Evolutionary conservation across 331 rosid species (phyloP), one percentile per base, ranked within the genome.

Genomic region (Quercus tomentella): DNA sequence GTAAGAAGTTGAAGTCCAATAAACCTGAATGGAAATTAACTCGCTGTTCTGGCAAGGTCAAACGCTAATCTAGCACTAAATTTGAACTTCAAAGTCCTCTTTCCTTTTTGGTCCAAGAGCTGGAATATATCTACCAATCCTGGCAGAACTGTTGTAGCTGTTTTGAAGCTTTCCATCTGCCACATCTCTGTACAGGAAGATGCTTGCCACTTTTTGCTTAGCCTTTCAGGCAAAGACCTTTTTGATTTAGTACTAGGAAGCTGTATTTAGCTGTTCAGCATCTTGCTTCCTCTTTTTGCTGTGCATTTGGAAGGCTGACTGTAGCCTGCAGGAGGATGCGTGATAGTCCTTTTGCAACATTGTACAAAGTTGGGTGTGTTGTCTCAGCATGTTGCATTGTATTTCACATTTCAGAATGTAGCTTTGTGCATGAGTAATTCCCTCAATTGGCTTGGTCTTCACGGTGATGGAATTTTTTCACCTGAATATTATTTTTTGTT

Each of bases 1-100:
- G 81, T 43, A 89, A 88, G 82, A 80, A 79, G 28, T 28, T 66
- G 1, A 88, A 87, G 81, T 79, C 90, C 70, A 81, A 35, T 49
- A 87, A 84, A 76, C 30, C 86, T 4, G 21, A 71, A 4, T 37
- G 60, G 74, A 87, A 90, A 73, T 67, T 72, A 70, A 52, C 70
- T 58, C 41, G 56, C 35, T 80, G 85, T 76, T 20, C 78, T 11
- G 75, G 25, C 3, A 88, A 88, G 85, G 80, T 22, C 31, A 87
- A 82, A n/a, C 71, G 30, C 77, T 87, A 78, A 33, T 33, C 15
- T 67, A 33, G 37, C 4, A n/a, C 72, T 3, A 20, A 67, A 67
- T 33, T 15, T 67, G 25, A 20, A 33, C 26, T 33, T 67, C 6
- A 12, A 67, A 28, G 26, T 33, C 26, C 51, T 10, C 35, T 18